A percentile compares a stretch with the other conserved stretches of the same genome.
phyloP scores from a whole-genome alignment of 805 yeast genomes.

The Clavispora phyllophila region DNA sequence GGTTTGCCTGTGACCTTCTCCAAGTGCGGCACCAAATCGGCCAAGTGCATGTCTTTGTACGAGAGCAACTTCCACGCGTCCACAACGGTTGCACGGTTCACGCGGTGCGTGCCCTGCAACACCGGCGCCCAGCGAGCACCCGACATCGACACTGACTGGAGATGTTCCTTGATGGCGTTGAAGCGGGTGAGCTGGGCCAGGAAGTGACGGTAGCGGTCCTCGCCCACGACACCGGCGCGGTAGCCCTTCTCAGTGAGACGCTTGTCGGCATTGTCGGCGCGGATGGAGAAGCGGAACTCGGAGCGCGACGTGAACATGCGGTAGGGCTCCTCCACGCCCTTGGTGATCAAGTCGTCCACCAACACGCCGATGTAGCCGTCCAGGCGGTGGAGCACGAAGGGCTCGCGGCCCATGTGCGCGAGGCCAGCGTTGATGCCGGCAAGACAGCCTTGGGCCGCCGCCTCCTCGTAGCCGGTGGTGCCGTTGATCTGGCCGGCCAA shows the following conservation, averaged over 20 bases:
- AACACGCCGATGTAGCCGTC: constrained; percentile 91
- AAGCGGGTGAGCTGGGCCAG: constrained; percentile 40
- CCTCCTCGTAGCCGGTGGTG: constrained; percentile 98
- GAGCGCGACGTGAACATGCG: constrained; percentile 97
- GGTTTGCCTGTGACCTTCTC: constrained; percentile 15
- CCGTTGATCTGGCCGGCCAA: constrained; percentile 98
- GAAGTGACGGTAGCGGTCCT: constrained; percentile 50
- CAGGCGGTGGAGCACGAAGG: constrained; percentile 57
- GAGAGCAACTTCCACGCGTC: constrained; percentile 69
- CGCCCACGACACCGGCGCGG: constrained; percentile 59
- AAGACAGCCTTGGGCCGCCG: constrained; percentile 92
- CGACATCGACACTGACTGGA: constrained; percentile 43
- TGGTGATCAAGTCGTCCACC: constrained; percentile 88
- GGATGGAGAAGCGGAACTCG: constrained; percentile 82
- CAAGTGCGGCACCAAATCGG: constrained; percentile 27
- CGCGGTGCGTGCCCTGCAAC: constrained; percentile 44
- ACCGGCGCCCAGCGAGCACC: constrained; percentile 60
- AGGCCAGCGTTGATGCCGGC: constrained; percentile 97
- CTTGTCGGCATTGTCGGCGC: constrained; percentile 92
- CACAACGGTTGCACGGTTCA: constrained; percentile 32
- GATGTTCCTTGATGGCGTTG: constrained; percentile 38
- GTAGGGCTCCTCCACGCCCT: constrained; percentile 96
- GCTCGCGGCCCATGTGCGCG: constrained; percentile 34
- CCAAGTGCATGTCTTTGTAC: constrained; percentile 39
- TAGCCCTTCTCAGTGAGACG: constrained; percentile 72